Evolutionary conservation across 139 green algal genomes (phyloP).

Genomic region (Auxenochlorella pyrenoidosa): DNA sequence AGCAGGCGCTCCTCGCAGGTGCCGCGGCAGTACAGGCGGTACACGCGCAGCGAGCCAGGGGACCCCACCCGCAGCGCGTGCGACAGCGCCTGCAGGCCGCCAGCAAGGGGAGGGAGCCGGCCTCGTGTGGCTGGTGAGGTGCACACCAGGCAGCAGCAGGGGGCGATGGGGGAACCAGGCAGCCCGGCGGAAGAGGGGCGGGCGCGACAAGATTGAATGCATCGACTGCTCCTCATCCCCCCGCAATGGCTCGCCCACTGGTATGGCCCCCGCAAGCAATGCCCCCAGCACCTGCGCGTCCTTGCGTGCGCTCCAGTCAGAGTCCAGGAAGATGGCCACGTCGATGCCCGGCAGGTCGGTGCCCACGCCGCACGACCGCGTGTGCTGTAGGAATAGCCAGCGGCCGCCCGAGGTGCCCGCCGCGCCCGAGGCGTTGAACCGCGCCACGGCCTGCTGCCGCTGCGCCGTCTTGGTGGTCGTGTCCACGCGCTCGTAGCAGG

Average conservation of each 20-base stretch:
- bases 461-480: conserved; percentile 47
- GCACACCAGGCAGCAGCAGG: not conserved
- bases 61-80: conserved; percentile 56
- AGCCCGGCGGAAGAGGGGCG: too few relatives aligned
- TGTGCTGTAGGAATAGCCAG: conserved; percentile 71
- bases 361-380: conserved; percentile 71
- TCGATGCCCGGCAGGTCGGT: conserved; percentile 69
- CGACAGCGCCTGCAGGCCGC: conserved; percentile 45
- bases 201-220: too few relatives aligned
- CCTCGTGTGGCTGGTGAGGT: too few relatives aligned
- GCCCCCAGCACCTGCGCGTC: conserved; percentile 62
- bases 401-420: not conserved
- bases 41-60: conserved; percentile 35
- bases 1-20: conserved; percentile 72
- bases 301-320: conserved; percentile 75
- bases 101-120: not conserved
- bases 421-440: conserved; percentile 55
- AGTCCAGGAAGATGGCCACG: conserved; percentile 74
- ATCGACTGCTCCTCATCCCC: too few relatives aligned
- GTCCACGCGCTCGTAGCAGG: conserved; percentile 60
- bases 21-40: conserved; percentile 56
- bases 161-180: too few relatives aligned
- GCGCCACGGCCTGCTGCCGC: conserved; percentile 57
- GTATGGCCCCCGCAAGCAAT: too few relatives aligned
- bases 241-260: too few relatives aligned